Evolutionary conservation across 2,329 filamentous ascomycete genomes (phyloP).

Genomic region (Paramyrothecium sp.): DNA sequence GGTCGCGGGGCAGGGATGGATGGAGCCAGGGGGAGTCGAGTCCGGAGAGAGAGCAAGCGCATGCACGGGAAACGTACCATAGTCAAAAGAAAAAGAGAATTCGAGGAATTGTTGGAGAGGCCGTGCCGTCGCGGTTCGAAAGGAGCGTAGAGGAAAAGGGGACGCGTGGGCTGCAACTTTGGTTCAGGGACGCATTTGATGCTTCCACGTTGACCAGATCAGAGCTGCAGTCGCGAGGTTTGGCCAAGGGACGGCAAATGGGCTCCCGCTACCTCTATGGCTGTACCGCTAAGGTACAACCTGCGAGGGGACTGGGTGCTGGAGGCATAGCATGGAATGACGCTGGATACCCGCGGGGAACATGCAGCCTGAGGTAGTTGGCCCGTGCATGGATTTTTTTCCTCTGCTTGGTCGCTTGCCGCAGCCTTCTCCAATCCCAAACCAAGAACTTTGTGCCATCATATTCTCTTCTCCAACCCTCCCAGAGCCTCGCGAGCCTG

Average conservation of each 20-base stretch:
- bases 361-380: conserved; percentile 2
- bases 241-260: not conserved
- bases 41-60: not conserved
- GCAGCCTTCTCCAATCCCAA: no score
- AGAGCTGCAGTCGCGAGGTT: not conserved
- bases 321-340: not conserved
- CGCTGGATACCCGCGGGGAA: not conserved
- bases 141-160: not conserved
- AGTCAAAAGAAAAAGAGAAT: conserved; percentile 15
- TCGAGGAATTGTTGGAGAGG: conserved; percentile 15
- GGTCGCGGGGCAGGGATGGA: conserved; percentile 2
- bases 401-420: conserved; percentile 4
- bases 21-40: conserved; percentile 5
- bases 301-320: not conserved
- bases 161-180: not conserved
- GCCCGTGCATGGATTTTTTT: conserved; percentile 23
- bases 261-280: no score
- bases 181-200: not conserved
- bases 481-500: no score
- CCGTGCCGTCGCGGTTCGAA: conserved; percentile 7
- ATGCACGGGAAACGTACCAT: conserved; percentile 20
- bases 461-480: not conserved
- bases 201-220: not conserved
- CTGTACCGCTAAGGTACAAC: not conserved
- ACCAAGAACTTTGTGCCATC: no score